Base-by-base conservation (phyloP, 139 green algal species). In the Coelastrella sp. region DNA sequence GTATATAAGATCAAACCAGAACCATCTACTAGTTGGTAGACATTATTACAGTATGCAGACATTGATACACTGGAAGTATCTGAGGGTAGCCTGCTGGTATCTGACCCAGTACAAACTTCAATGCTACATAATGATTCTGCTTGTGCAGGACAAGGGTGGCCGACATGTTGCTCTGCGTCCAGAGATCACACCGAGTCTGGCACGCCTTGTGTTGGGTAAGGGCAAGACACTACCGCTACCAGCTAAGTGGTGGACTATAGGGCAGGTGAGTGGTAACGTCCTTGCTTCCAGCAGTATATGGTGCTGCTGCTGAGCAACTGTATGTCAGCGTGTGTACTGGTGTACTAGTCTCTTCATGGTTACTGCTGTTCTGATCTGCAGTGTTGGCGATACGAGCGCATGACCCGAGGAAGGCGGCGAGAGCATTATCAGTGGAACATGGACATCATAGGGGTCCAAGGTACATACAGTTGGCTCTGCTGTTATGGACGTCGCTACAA, bases 371-470 rank as follows among this genome's bases (percentile, higher is more conserved):
- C 1, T 69, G 62, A 41, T 38, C 9, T 74, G 66, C 34, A 82
- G 75, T 99, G 97, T 88, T 99, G 97, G 97, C 90, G 97, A 7
- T 99, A 99, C 83, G 97, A 99, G 93, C 91, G 96, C 53, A 97
- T 94, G 82, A 99, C 96, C 25, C 89, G 97, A 3, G 97, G 97
- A 2, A 86, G 97, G 27, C 85, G 96, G 89, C 91, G 97, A 5
- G 97, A 99, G 94, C 97, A 99, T 89, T 99, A 98, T 81, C 97
- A 99, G 87, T 99, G 97, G 92, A 99, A 99, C 91, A 98, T 99
- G 96, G 97, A 99, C 91, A 95, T 99, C 68, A 88, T 99, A 4
- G 96, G 96, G 6, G 96, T 98, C 41, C 64, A 94, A n/a, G 81
- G 81, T 60, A 45, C 92, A n/a, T 90, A 94, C 13, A 71, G 7